Conservation (phyloP, 1,139 yeast genomes). For the Arxiozyma heterogenica region DNA sequence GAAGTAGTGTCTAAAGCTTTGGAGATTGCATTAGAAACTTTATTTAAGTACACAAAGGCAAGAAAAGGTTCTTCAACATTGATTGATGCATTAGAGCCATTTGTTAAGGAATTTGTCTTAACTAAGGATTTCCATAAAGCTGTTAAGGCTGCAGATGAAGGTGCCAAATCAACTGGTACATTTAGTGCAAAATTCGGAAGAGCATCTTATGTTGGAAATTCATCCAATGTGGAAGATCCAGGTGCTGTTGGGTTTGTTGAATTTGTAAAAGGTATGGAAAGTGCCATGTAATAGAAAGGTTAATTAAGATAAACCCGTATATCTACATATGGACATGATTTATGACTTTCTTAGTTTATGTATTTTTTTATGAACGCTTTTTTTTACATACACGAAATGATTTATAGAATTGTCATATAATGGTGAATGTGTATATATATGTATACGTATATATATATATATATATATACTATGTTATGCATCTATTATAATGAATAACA, state of each 20-base stretch:
- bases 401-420: not conserved
- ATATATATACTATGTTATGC: too few relatives aligned
- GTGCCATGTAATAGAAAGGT: not conserved
- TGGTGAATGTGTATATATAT: not conserved
- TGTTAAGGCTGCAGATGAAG: slow-evolving; percentile 56
- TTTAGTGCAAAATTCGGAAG: slow-evolving; percentile 85
- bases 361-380: not conserved
- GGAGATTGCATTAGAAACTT: slow-evolving; percentile 47
- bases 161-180: slow-evolving; percentile 66
- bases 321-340: not conserved
- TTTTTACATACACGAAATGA: not conserved
- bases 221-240: slow-evolving; percentile 76
- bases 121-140: slow-evolving; percentile 51
- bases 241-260: slow-evolving; percentile 82
- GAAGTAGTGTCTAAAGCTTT: slow-evolving; percentile 37
- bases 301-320: too few relatives aligned
- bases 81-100: slow-evolving; percentile 82
- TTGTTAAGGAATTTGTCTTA: slow-evolving; percentile 50
- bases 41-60: slow-evolving; percentile 79
- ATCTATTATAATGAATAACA: too few relatives aligned
- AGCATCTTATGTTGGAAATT: slow-evolving; percentile 72
- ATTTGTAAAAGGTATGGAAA: slow-evolving; percentile 39
- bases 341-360: not conserved
- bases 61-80: slow-evolving; percentile 84
- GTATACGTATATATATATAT: too few relatives aligned